phyloP scores from a whole-genome alignment of 192 early-diverging fungal species.

The Backusella psychrophila region DNA sequence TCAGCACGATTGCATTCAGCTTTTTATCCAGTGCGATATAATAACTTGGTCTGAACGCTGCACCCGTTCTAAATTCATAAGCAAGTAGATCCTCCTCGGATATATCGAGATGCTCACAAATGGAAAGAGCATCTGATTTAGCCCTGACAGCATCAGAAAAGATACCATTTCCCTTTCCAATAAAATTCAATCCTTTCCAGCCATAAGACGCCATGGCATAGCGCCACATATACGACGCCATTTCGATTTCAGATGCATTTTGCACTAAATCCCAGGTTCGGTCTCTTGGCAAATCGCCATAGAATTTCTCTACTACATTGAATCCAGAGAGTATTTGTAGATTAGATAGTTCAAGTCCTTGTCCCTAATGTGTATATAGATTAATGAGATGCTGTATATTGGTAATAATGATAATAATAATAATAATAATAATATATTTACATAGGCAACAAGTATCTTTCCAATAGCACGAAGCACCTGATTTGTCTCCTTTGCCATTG shows the following conservation, averaged over 20 bases:
- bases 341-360: conserved; percentile 70
- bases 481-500: conserved; percentile 38
- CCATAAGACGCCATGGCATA: conserved; percentile 58
- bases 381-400: background rate
- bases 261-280: conserved; percentile 45
- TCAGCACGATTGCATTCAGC: conserved; percentile 62
- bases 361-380: conserved; percentile 39
- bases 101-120: conserved; percentile 62
- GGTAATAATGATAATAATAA: background rate
- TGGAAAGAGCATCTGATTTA: conserved; percentile 67
- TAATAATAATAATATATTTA: conserved; percentile 10
- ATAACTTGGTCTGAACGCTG: conserved; percentile 70
- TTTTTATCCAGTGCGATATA: conserved; percentile 68
- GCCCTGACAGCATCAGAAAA: conserved; percentile 65
- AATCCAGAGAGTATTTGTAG: conserved; percentile 64
- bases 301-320: conserved; percentile 68
- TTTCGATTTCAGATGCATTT: conserved; percentile 33
- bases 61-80: conserved; percentile 65
- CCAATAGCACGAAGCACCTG: conserved; percentile 31
- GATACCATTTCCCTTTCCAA: conserved; percentile 67
- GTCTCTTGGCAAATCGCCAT: conserved; percentile 41
- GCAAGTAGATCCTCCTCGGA: conserved; percentile 65
- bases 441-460: conserved; percentile 36
- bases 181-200: conserved; percentile 74
- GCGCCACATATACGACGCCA: conserved; percentile 42